These are phyloP conservation scores for Penicillium sp. DNA, from an alignment of 2,329 filamentous ascomycete species.

Conservation along the genomic window DNA sequence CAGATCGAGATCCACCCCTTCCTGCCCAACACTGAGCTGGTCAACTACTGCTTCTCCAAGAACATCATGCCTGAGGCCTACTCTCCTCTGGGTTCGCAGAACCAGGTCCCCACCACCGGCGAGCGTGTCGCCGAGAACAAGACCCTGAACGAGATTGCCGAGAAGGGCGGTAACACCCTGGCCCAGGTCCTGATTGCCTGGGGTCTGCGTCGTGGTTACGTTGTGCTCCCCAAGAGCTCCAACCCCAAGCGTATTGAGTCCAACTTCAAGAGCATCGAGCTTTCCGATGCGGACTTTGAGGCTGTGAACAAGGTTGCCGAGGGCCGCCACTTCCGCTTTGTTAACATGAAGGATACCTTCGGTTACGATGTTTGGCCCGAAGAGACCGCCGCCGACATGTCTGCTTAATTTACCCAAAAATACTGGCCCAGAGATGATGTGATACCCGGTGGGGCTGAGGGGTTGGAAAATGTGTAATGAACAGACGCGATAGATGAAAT, in stretches of 20 bases:
- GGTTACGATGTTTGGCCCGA: slow-evolving; percentile 71
- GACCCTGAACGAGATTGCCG: slow-evolving; percentile 59
- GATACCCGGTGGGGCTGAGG: slow-evolving; percentile 2
- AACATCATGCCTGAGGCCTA: slow-evolving; percentile 45
- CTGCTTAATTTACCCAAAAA: slow-evolving; percentile 23
- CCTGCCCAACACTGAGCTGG: slow-evolving; percentile 47
- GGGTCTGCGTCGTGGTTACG: slow-evolving; percentile 66
- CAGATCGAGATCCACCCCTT: slow-evolving; percentile 50
- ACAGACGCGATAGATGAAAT: slow-evolving; percentile 8
- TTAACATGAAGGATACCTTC: slow-evolving; percentile 81
- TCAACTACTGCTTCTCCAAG: slow-evolving; percentile 44
- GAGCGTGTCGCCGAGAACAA: slow-evolving; percentile 64
- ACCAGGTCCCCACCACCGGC: slow-evolving; percentile 67
- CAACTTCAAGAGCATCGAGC: slow-evolving; percentile 64
- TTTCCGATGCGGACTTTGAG: slow-evolving; percentile 59
- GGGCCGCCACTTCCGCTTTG: slow-evolving; percentile 68
- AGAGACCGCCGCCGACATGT: slow-evolving; percentile 45
- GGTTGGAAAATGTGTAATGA: slow-evolving; percentile 2
- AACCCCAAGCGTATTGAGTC: slow-evolving; percentile 66
- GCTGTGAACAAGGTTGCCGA: slow-evolving; percentile 64
- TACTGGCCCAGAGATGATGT: slow-evolving; percentile 5
- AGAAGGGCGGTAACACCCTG: slow-evolving; percentile 58
- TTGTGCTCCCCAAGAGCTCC: slow-evolving; percentile 69
- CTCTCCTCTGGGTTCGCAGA: slow-evolving; percentile 60
- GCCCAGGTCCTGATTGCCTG: slow-evolving; percentile 65